Conservation (phyloP, 2,329 filamentous ascomycete genomes). For the Coniella vitis region DNA sequence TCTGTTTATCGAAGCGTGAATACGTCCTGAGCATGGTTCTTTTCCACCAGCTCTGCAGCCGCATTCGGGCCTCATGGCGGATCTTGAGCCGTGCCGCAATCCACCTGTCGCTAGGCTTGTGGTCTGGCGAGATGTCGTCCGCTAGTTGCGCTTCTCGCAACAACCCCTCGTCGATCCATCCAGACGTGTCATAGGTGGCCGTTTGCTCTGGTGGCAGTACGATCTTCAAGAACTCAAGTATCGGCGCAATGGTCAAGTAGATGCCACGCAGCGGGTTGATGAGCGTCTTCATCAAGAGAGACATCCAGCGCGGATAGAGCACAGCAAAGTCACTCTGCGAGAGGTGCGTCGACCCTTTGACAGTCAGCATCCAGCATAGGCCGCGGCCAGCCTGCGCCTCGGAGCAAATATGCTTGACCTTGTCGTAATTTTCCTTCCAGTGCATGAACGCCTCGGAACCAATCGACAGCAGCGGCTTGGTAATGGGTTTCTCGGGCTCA, state of each 20-base stretch:
- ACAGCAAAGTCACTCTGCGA: slow-evolving; percentile 61
- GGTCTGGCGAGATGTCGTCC: slow-evolving; percentile 39
- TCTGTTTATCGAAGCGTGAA: slow-evolving; percentile 26
- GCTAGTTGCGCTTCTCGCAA: slow-evolving; percentile 37
- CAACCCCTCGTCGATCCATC: slow-evolving; percentile 47
- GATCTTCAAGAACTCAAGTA: slow-evolving; percentile 53
- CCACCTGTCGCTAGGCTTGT: slow-evolving; percentile 51
- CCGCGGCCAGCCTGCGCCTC: slow-evolving; percentile 44
- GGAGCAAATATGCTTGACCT: slow-evolving; percentile 47
- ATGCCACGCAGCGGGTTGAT: slow-evolving; percentile 57
- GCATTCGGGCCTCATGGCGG: slow-evolving; percentile 47
- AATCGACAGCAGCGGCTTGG: slow-evolving; percentile 53
- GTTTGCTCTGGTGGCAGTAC: slow-evolving; percentile 42
- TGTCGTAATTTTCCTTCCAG: slow-evolving; percentile 57
- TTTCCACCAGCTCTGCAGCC: slow-evolving; percentile 36
- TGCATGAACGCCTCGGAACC: slow-evolving; percentile 66
- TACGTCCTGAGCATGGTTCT: not conserved
- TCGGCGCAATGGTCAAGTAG: slow-evolving; percentile 55
- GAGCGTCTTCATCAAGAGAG: slow-evolving; percentile 53
- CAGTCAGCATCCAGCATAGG: slow-evolving; percentile 44
- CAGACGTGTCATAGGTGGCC: slow-evolving; percentile 33
- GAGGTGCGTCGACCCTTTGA: slow-evolving; percentile 56
- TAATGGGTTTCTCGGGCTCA: slow-evolving; percentile 31
- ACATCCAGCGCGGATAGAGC: slow-evolving; percentile 53
- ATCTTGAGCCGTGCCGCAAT: slow-evolving; percentile 52